Evolutionary conservation across 2,329 filamentous ascomycete genomes (phyloP), one percentile per base, ranked within the genome.

Genomic region (Ustulina deusta): DNA sequence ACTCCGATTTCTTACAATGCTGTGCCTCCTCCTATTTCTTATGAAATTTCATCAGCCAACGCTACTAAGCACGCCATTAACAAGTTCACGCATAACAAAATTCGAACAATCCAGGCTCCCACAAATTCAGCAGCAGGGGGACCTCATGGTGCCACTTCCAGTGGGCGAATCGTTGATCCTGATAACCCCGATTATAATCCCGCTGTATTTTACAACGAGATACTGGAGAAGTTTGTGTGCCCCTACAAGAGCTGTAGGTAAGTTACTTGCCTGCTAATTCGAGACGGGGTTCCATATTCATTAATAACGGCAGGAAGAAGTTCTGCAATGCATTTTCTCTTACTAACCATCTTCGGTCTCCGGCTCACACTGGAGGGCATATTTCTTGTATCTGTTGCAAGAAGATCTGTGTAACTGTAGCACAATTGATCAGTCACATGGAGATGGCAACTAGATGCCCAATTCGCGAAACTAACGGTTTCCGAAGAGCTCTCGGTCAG

Each of bases 341-440:
- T 6, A 63, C 81, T 1, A 51, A 29, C 0, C 87, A 89, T 72
- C 80, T 89, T 27, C 76, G 73, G 10, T 84, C 83, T 1, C 69
- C 77, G 0, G 76, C 75, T 1, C 86, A 88, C 71, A 67, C 75
- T 32, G 74, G 64, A 6, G 72, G 69, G 2, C 74, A 74, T n/a
- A 68, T 81, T 17, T 72, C 74, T 27, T 89, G 86, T 74, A 82
- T 84, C 0, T 77, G 75, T 52, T 89, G 86, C 70, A 74, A 76
- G 13, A 74, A 74, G 2, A 74, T 71, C 7, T 88, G 85, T 72
- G 75, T 75, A 7, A 79, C 78, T 1, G 75, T 83, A 22, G 74
- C 79, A 17, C 79, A 82, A 2, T 80, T 87, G 36, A 80, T 83
- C 3, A 78, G 81, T 54, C 87, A 89, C 68, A 81, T 79, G 25